Conservation (phyloP, 768 basidiomycete genomes). For the Boletus sensibilis region DNA sequence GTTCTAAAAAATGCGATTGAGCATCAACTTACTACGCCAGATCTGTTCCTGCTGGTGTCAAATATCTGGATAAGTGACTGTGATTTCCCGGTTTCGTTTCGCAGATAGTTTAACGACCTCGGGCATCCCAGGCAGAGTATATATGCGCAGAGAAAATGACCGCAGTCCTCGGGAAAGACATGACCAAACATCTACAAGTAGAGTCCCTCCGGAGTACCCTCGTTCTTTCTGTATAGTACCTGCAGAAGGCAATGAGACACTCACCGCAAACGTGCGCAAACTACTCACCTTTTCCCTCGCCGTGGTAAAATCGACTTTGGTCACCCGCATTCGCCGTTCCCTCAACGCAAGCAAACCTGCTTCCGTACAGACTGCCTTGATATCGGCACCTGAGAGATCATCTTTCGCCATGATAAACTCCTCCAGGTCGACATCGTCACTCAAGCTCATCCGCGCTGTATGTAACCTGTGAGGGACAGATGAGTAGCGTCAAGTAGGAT, state of each 20-base stretch:
- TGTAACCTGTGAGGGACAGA: constrained; percentile 56
- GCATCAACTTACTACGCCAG: not conserved
- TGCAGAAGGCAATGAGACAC: constrained; percentile 29
- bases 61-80: not conserved
- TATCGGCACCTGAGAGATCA: constrained; percentile 94
- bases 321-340: constrained; percentile 93
- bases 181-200: constrained; percentile 54
- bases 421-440: constrained; percentile 87
- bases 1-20: not conserved
- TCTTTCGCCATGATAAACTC: constrained; percentile 96
- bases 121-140: not conserved
- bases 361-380: constrained; percentile 98
- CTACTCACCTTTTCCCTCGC: constrained; percentile 86
- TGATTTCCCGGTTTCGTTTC: not conserved
- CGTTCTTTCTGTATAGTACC: constrained; percentile 95
- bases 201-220: constrained; percentile 89
- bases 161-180: constrained; percentile 8
- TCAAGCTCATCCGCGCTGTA: constrained; percentile 91
- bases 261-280: not conserved
- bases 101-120: not conserved
- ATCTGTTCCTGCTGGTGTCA: not conserved
- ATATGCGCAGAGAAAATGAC: not conserved
- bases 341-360: constrained; percentile 94
- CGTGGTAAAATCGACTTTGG: constrained; percentile 83
- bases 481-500: constrained; percentile 4